Conservation (phyloP, 106 monocot genomes). For the Apostasia shenzhenica region DNA sequence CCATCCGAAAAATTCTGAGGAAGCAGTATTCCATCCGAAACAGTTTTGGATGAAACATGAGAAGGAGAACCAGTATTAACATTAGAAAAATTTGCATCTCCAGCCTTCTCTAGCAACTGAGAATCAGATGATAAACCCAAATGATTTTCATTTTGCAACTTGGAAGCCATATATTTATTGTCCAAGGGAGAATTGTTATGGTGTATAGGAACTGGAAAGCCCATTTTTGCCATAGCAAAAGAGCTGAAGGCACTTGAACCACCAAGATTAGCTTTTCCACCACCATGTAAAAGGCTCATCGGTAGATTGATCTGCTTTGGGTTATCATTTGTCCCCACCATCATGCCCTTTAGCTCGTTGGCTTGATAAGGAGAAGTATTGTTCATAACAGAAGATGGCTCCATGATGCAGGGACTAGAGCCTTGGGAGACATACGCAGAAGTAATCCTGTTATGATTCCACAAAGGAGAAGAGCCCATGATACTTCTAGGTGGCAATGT, state of each 20-base stretch:
- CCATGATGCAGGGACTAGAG: constrained; percentile 25
- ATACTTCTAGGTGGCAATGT: constrained; percentile 27
- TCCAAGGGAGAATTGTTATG: constrained; percentile 18
- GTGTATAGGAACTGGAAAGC: constrained; percentile 24
- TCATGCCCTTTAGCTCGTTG: constrained; percentile 21
- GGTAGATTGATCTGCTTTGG: constrained; percentile 9
- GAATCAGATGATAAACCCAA: constrained; percentile 28
- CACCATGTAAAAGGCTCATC: constrained; percentile 8
- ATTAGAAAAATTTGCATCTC: constrained; percentile 22
- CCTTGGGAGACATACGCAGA: constrained; percentile 34
- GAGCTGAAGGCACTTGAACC: constrained; percentile 45
- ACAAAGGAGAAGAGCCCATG: constrained; percentile 29
- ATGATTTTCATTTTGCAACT: constrained; percentile 26
- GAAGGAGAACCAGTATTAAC: constrained; percentile 13
- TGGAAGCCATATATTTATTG: constrained; percentile 20
- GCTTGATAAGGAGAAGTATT: constrained; percentile 16
- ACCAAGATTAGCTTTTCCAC: constrained; percentile 30
- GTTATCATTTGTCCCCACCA: constrained; percentile 18
- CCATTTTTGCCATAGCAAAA: constrained; percentile 26
- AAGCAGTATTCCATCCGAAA: constrained; percentile 16
- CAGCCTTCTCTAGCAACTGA: constrained; percentile 47
- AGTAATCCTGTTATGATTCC: constrained; percentile 54
- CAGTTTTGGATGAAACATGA: constrained; percentile 23
- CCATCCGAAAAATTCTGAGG: constrained; percentile 27
- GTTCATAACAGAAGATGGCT: constrained; percentile 22